Evolutionary conservation across 306 rosid species (phyloP).

Genomic region (Mimosa bimucronata): DNA sequence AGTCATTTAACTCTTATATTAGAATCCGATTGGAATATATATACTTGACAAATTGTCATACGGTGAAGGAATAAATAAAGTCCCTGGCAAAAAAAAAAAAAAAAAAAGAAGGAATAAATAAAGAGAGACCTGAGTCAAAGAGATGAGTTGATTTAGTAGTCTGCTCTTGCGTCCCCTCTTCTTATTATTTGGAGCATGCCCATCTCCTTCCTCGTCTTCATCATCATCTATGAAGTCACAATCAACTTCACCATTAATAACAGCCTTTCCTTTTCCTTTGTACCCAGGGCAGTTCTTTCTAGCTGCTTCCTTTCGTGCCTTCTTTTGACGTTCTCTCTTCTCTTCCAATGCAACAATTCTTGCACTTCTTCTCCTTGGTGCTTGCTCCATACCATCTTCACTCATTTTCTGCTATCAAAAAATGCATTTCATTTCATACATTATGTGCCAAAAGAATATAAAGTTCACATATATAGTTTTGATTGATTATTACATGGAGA

Average conservation of each 20-base stretch:
- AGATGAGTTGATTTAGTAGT: constrained; percentile 21
- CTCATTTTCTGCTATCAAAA: constrained; percentile 18
- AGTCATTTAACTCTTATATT: no score
- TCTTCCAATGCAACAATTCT: constrained; percentile 44
- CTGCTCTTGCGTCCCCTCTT: constrained; percentile 2
- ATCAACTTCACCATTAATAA: background rate
- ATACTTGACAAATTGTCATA: no score
- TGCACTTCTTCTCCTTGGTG: constrained; percentile 37
- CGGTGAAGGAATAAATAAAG: no score
- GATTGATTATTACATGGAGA: background rate
- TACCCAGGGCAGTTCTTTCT: background rate
- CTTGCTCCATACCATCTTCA: background rate
- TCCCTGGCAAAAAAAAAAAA: no score
- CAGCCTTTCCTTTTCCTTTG: constrained; percentile 35
- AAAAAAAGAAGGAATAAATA: background rate
- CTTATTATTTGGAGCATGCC: background rate
- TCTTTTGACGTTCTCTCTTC: constrained; percentile 26
- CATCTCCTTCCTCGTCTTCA: background rate
- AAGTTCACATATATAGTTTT: no score
- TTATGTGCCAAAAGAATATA: background rate
- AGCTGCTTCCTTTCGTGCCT: background rate
- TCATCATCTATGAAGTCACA: background rate
- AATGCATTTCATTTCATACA: constrained; percentile 8
- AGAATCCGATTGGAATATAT: no score
- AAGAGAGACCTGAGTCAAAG: constrained; percentile 26